A percentile compares a stretch with the other conserved stretches of the same genome.
Conservation (phyloP, 179 eudicot species). For the Actinidia arguta region DNA sequence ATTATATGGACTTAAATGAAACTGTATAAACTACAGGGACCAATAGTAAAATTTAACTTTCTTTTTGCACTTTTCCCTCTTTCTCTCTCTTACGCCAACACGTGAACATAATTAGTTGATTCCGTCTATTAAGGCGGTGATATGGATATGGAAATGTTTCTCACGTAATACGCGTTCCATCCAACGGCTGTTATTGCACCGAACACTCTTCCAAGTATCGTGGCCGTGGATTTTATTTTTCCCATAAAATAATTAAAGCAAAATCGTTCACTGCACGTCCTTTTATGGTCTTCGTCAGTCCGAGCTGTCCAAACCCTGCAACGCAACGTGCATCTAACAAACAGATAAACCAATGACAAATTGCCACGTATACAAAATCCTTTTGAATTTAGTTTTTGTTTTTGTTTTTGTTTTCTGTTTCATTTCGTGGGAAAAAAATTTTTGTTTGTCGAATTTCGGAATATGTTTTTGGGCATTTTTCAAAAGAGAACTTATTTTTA, state of each 20-base stretch:
- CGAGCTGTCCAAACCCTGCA: background rate
- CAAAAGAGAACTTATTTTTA: too few species aligned
- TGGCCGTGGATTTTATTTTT: background rate
- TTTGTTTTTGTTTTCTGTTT: too few species aligned
- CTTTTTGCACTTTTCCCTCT: background rate
- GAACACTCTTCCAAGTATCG: background rate
- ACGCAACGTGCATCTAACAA: too few species aligned
- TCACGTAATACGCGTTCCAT: background rate
- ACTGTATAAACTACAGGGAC: too few species aligned
- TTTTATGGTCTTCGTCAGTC: background rate
- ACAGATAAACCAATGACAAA: too few species aligned
- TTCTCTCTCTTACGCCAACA: conserved; percentile 14
- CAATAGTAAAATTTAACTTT: background rate
- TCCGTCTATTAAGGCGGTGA: conserved; percentile 29
- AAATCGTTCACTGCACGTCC: background rate
- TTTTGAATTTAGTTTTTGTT: too few species aligned
- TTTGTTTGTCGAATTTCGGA: too few species aligned
- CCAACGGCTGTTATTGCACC: conserved; percentile 22
- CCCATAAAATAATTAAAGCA: background rate
- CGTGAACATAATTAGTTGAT: conserved; percentile 8
- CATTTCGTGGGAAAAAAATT: too few species aligned
- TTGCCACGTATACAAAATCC: too few species aligned
- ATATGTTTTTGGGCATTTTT: too few species aligned
- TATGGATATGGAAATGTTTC: background rate
- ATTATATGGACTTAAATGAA: too few species aligned